phyloP scores from a whole-genome alignment of 1,139 yeast species.

The Blastobotrys elegans region DNA sequence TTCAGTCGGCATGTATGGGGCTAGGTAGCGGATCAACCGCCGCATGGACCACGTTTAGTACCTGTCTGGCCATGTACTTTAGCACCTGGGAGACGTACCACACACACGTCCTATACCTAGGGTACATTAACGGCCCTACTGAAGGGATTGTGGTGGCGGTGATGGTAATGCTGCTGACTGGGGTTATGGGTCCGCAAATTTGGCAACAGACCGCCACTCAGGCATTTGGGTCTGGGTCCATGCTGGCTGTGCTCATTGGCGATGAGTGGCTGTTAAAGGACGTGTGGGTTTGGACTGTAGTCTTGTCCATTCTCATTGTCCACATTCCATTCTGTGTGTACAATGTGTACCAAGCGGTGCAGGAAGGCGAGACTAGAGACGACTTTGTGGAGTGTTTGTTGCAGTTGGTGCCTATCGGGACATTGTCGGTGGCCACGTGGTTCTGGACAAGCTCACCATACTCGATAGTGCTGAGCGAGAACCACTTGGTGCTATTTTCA shows the following conservation, averaged over 20 bases:
- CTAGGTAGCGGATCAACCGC: conserved; percentile 38
- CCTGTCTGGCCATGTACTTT: conserved; percentile 64
- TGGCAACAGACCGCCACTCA: conserved; percentile 42
- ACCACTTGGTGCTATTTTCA: conserved; percentile 54
- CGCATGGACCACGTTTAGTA: conserved; percentile 52
- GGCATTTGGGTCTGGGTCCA: conserved; percentile 13
- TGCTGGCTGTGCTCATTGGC: conserved; percentile 13
- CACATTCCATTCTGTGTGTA: conserved; percentile 45
- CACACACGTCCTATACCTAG: conserved; percentile 64
- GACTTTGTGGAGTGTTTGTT: conserved; percentile 45
- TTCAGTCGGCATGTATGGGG: conserved; percentile 39
- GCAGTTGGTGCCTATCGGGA: conserved; percentile 34
- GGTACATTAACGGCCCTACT: conserved; percentile 72
- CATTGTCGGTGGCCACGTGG: conserved; percentile 27
- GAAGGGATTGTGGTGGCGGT: conserved; percentile 68
- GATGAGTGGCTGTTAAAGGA: conserved; percentile 34
- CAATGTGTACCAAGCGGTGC: conserved; percentile 55
- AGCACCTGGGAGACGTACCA: conserved; percentile 82
- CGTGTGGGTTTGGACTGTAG: conserved; percentile 37
- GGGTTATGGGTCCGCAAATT: conserved; percentile 54
- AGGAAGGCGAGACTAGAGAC: conserved; percentile 35
- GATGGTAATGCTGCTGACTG: conserved; percentile 50
- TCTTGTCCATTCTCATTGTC: conserved; percentile 49
- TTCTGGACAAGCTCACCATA: conserved; percentile 37
- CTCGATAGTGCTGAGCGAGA: conserved; percentile 32